A percentile compares a stretch with the other conserved stretches of the same genome.
These are phyloP conservation scores for Alternaria angustiovoidea DNA, from an alignment of 2,329 filamentous ascomycete genomes.

Conservation along the genomic window DNA sequence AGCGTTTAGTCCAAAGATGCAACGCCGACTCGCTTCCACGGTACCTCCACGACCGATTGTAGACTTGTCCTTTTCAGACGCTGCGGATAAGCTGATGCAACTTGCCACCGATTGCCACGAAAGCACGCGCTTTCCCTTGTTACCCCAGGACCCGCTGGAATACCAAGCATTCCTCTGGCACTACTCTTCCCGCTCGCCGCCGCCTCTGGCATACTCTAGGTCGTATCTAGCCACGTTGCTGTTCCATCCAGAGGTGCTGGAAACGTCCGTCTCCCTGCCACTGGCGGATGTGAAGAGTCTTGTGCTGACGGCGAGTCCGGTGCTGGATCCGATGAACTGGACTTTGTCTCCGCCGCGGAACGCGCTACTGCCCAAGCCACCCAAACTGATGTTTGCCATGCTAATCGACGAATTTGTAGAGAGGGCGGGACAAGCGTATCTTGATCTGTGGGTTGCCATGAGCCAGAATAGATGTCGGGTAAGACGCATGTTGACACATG, in stretches of 20 bases:
- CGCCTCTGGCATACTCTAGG: conserved; percentile 84
- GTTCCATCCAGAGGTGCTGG: conserved; percentile 70
- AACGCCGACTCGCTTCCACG: conserved; percentile 89
- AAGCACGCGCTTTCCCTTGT: conserved; percentile 44
- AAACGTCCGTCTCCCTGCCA: conserved; percentile 76
- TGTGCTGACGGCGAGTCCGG: conserved; percentile 73
- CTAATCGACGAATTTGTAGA: conserved; percentile 73
- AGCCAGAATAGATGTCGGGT: conserved; percentile 92
- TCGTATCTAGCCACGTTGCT: conserved; percentile 80
- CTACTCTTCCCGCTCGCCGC: conserved; percentile 80
- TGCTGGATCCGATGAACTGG: conserved; percentile 79
- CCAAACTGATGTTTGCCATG: conserved; percentile 73
- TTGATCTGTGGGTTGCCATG: conserved; percentile 83
- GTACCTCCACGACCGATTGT: conserved; percentile 93
- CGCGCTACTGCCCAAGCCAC: conserved; percentile 67
- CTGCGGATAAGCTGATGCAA: conserved; percentile 72
- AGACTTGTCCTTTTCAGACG: conserved; percentile 74
- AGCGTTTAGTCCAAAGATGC: conserved; percentile 90
- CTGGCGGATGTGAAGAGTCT: conserved; percentile 82
- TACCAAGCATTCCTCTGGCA: conserved; percentile 72
- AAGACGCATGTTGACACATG: conserved; percentile 86
- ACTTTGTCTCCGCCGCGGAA: conserved; percentile 67
- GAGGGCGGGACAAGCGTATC: conserved; percentile 70
- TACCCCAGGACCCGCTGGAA: conserved; percentile 44
- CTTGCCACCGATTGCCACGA: conserved; percentile 77